phyloP scores from a whole-genome alignment of 306 rosid genomes.

The Hylodesmum podocarpum region DNA sequence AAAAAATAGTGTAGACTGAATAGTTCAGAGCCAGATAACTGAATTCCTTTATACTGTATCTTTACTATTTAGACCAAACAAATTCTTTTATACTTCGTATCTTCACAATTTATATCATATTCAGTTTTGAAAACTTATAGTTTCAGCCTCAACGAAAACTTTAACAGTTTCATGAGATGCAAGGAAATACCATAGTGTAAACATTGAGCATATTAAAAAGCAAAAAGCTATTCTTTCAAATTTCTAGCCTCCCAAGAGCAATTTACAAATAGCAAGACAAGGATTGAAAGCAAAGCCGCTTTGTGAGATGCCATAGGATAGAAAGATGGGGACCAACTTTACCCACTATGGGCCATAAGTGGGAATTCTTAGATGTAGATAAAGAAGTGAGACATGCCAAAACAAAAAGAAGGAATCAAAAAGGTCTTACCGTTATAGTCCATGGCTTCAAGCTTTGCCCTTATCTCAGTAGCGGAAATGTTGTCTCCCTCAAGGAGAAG shows the following conservation, averaged over 20 bases:
- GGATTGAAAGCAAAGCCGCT: slow-evolving; percentile 23
- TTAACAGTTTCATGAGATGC: slow-evolving; percentile 14
- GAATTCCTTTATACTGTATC: slow-evolving; percentile 5
- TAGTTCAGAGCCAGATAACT: slow-evolving; percentile 5
- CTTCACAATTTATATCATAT: slow-evolving; percentile 24
- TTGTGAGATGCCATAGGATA: slow-evolving; percentile 31
- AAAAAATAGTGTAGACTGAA: slow-evolving; percentile 1
- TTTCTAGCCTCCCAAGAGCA: slow-evolving; percentile 1
- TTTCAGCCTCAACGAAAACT: slow-evolving; percentile 13
- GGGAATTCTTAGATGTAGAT: slow-evolving; percentile 17
- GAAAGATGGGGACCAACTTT: slow-evolving; percentile 34
- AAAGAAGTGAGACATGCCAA: slow-evolving; percentile 19
- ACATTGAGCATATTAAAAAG: not conserved
- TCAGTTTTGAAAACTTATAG: slow-evolving; percentile 2
- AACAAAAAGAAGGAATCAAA: slow-evolving; percentile 15
- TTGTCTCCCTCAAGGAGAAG: slow-evolving; percentile 82
- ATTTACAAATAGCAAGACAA: slow-evolving; percentile 12
- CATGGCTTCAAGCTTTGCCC: slow-evolving; percentile 82
- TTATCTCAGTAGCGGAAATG: slow-evolving; percentile 65
- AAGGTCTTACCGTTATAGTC: slow-evolving; percentile 69
- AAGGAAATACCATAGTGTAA: slow-evolving; percentile 16
- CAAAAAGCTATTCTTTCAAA: not conserved
- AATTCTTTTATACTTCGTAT: not conserved
- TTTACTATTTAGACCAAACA: slow-evolving; percentile 21
- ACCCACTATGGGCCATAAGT: slow-evolving; percentile 17